Evolutionary conservation across 1,284 basidiomycete species (phyloP).

Genomic region (Apiotrichum gracile): DNA sequence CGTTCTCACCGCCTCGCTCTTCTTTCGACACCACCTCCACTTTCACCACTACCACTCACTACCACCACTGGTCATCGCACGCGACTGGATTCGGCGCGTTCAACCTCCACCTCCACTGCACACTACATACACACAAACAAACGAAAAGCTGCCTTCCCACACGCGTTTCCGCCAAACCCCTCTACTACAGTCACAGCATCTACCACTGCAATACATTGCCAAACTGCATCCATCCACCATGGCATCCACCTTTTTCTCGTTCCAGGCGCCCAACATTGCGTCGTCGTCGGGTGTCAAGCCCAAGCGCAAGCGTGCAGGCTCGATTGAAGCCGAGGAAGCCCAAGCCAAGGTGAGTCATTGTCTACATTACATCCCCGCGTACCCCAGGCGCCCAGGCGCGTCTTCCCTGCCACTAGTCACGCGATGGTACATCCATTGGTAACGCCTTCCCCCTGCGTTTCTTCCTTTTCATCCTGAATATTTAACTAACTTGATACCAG

Average conservation of each 20-base stretch:
- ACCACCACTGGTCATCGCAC: background rate
- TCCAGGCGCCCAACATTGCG: slow-evolving; percentile 5
- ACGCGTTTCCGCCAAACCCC: background rate
- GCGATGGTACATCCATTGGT: background rate
- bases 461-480: background rate
- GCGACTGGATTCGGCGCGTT: background rate
- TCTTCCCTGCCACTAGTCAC: background rate
- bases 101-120: background rate
- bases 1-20: no score
- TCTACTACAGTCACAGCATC: no score
- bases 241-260: slow-evolving; percentile 10
- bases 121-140: background rate
- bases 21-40: background rate
- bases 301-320: slow-evolving; percentile 33
- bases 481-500: background rate
- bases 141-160: background rate
- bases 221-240: slow-evolving; percentile 8
- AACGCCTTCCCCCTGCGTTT: background rate
- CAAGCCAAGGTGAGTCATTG: slow-evolving; percentile 4
- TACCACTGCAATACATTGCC: background rate
- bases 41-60: no score
- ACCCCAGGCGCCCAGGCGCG: no score
- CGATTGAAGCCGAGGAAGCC: slow-evolving; percentile 19
- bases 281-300: slow-evolving; percentile 29
- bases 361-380: background rate